Evolutionary conservation across 345 rosid species (phyloP).

Genomic region (Salix brachista): DNA sequence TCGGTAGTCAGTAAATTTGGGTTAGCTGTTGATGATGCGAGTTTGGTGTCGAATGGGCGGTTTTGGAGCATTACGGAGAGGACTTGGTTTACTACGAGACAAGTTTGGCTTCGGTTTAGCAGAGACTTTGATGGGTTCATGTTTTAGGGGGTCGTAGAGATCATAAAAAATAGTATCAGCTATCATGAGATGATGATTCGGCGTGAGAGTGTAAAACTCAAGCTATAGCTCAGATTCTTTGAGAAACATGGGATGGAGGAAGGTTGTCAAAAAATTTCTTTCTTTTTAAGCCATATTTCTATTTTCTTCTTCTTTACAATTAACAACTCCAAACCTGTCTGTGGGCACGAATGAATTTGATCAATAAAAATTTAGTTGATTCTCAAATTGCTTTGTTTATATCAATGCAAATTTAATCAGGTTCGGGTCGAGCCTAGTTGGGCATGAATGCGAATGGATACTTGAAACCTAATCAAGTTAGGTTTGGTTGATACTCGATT

Average conservation of each 20-base stretch:
- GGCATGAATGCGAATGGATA: background rate
- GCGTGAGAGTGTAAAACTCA: too few species aligned
- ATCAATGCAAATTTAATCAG: background rate
- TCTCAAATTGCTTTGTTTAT: background rate
- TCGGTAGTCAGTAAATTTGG: conserved; percentile 29
- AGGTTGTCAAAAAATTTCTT: too few species aligned
- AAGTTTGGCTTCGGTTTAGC: background rate
- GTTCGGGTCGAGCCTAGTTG: fast-evolving
- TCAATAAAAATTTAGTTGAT: background rate
- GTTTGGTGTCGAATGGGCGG: conserved; percentile 55
- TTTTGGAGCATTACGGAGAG: conserved; percentile 43
- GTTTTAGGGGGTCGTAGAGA: background rate
- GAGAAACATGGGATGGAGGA: too few species aligned
- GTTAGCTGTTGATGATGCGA: conserved; percentile 39
- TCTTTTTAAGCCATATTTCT: too few species aligned
- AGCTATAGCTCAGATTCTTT: too few species aligned
- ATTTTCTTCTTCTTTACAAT: too few species aligned
- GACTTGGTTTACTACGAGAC: conserved; percentile 11
- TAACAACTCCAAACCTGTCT: too few species aligned
- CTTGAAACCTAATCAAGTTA: too few species aligned
- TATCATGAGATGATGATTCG: too few species aligned
- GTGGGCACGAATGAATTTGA: background rate
- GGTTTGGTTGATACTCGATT: too few species aligned
- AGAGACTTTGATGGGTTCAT: conserved; percentile 5
- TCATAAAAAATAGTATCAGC: too few species aligned